A percentile compares a stretch with the other conserved stretches of the same genome.
Evolutionary conservation across 768 basidiomycete species (phyloP).

Genomic region (Royoungia palumana): DNA sequence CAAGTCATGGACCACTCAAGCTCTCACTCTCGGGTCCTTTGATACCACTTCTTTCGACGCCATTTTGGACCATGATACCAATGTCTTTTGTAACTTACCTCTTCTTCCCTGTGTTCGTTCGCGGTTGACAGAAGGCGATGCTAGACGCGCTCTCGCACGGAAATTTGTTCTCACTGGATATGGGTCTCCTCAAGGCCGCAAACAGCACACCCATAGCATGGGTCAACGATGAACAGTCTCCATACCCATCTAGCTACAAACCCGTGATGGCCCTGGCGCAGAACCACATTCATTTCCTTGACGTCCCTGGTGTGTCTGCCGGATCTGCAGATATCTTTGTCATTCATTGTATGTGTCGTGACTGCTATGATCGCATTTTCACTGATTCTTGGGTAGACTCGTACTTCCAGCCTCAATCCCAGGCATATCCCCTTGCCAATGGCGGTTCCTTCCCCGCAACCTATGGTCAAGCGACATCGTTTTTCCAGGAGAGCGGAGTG

Average conservation of each 20-base stretch:
- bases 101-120: neutral
- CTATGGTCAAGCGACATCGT: constrained; percentile 66
- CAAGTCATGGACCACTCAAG: constrained; percentile 78
- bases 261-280: constrained; percentile 80
- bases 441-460: constrained; percentile 60
- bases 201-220: constrained; percentile 58
- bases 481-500: constrained; percentile 58
- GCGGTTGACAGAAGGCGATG: constrained; percentile 6
- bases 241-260: constrained; percentile 57
- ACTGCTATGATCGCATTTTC: neutral
- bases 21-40: constrained; percentile 49
- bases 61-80: constrained; percentile 93
- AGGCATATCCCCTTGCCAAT: constrained; percentile 48
- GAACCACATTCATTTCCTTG: constrained; percentile 83
- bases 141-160: constrained; percentile 67
- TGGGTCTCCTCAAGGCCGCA: constrained; percentile 61
- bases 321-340: constrained; percentile 80
- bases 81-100: constrained; percentile 64
- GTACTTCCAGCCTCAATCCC: constrained; percentile 71
- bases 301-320: constrained; percentile 62
- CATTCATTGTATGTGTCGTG: constrained; percentile 69
- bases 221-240: constrained; percentile 55
- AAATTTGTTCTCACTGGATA: constrained; percentile 66
- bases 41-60: constrained; percentile 63
- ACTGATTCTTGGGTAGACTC: constrained; percentile 46